phyloP scores from a whole-genome alignment of 2,329 filamentous ascomycete species.

The Cladosporium sp. region DNA sequence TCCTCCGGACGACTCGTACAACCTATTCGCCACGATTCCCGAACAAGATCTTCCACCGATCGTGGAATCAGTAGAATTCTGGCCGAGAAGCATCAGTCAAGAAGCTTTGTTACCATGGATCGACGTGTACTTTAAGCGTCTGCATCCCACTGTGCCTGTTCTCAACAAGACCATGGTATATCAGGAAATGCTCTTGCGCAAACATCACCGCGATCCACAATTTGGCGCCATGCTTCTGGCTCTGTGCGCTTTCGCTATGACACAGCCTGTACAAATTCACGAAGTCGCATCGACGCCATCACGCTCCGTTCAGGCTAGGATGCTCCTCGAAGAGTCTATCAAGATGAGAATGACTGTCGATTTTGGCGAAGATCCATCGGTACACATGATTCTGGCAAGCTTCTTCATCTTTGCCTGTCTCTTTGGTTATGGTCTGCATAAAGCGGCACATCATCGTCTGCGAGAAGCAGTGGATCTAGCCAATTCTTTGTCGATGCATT shows the following conservation, averaged over 20 bases:
- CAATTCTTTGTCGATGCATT: conserved; percentile 37
- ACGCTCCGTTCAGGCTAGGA: conserved; percentile 34
- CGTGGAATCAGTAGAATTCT: conserved; percentile 26
- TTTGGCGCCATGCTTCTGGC: conserved; percentile 42
- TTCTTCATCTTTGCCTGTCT: conserved; percentile 31
- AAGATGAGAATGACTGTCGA: conserved; percentile 42
- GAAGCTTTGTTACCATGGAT: conserved; percentile 36
- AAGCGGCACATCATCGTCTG: conserved; percentile 26
- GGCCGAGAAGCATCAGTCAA: conserved; percentile 38
- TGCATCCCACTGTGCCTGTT: conserved; percentile 41
- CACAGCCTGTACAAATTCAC: conserved; percentile 42
- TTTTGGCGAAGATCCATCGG: conserved; percentile 27
- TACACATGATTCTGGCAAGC: conserved; percentile 28
- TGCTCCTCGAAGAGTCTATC: conserved; percentile 41
- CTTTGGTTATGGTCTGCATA: conserved; percentile 25
- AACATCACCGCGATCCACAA: conserved; percentile 40
- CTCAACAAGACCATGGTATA: conserved; percentile 39
- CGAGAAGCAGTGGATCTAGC: conserved; percentile 36
- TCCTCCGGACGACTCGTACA: conserved; percentile 31
- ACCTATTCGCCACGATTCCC: conserved; percentile 20
- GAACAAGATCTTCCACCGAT: conserved; percentile 32
- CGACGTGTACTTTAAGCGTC: conserved; percentile 42
- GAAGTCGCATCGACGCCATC: conserved; percentile 31
- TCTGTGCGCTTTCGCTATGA: conserved; percentile 41
- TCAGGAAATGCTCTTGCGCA: conserved; percentile 39